These are phyloP conservation scores for Benincasa hispida DNA, from an alignment of 306 rosid species.

Conservation along the genomic window DNA sequence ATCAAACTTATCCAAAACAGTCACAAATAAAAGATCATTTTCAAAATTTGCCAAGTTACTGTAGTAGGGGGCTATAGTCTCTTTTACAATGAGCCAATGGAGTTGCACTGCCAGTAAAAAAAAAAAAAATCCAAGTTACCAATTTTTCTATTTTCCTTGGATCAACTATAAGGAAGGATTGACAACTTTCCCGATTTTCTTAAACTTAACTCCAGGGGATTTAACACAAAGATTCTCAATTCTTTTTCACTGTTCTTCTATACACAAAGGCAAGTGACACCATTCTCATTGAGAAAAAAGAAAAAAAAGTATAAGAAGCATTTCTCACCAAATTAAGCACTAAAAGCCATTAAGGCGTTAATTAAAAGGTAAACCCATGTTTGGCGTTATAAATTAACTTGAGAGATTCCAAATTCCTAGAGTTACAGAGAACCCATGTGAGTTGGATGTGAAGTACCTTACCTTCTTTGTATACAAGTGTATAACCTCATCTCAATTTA, in stretches of 20 bases:
- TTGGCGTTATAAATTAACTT: background rate
- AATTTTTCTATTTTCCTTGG: background rate
- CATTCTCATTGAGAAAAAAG: too few relatives aligned
- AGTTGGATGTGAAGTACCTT: background rate
- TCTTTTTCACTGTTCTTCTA: background rate
- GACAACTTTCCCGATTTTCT: background rate
- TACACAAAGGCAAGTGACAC: background rate
- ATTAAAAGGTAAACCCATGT: slow-evolving; percentile 1
- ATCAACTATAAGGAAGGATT: background rate
- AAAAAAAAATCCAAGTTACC: background rate
- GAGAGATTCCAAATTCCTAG: background rate
- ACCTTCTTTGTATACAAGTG: background rate
- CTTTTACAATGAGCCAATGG: background rate
- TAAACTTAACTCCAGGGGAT: background rate
- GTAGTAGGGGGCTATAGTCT: too few relatives aligned
- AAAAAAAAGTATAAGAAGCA: background rate
- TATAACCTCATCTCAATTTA: background rate
- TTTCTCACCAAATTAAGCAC: background rate
- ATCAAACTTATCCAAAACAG: background rate
- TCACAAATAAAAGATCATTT: background rate
- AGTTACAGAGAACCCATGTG: background rate
- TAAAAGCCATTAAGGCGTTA: background rate
- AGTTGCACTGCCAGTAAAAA: background rate
- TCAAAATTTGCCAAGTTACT: too few relatives aligned
- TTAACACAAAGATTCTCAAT: background rate